These are phyloP conservation scores for Wallacemonas sp. DNA, from an alignment of 208 protist species.

Conservation along the genomic window DNA sequence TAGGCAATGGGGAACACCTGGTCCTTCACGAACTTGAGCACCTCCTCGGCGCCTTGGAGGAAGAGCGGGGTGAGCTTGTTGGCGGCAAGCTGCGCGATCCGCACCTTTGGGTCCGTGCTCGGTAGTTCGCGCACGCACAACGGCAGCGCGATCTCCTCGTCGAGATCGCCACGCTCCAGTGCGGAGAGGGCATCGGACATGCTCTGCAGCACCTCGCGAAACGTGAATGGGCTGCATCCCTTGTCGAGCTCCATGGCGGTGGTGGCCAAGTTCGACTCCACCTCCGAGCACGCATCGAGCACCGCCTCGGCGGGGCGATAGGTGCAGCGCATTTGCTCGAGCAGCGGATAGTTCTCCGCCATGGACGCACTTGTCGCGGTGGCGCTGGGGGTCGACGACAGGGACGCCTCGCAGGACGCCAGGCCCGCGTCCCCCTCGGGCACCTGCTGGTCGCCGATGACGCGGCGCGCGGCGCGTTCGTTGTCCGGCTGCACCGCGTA, in stretches of 20 bases:
- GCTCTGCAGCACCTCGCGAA: constrained; percentile 55
- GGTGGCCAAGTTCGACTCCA: constrained; percentile 59
- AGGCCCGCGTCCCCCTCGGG: too few relatives aligned
- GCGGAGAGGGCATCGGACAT: constrained; percentile 43
- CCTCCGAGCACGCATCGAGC: constrained; percentile 45
- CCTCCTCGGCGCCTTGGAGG: constrained; percentile 65
- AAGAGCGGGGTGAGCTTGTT: constrained; percentile 19
- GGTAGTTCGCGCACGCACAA: constrained; percentile 26
- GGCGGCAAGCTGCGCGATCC: constrained; percentile 7
- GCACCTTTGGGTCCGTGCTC: constrained; percentile 5
- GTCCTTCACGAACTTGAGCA: constrained; percentile 56
- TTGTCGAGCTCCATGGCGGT: constrained; percentile 47
- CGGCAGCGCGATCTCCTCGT: constrained; percentile 46
- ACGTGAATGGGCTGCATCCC: constrained; percentile 52
- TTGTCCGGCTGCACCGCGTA: too few relatives aligned
- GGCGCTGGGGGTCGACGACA: not conserved
- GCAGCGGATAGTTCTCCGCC: constrained; percentile 4
- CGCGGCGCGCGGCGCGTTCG: too few relatives aligned
- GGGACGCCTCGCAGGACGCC: too few relatives aligned
- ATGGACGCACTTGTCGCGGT: not conserved
- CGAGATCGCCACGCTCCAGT: constrained; percentile 62
- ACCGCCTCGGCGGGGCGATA: constrained; percentile 23
- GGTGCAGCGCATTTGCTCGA: constrained; percentile 42
- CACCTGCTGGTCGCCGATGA: too few relatives aligned
- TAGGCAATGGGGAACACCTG: constrained; percentile 48